Evolutionary conservation across 1,139 yeast genomes (phyloP).

Genomic region (Lodderomyces oxycetoniae): DNA sequence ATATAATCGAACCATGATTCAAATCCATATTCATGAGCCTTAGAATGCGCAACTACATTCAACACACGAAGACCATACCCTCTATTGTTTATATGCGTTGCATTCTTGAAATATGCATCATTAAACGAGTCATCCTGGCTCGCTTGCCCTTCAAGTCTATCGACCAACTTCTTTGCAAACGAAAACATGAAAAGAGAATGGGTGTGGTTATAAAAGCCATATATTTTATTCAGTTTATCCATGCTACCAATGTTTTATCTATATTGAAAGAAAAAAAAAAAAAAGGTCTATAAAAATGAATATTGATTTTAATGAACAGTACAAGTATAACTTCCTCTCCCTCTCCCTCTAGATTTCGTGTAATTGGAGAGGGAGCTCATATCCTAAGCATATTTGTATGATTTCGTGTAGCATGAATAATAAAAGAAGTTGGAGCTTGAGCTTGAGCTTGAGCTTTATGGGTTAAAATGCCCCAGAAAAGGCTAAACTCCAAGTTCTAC

Average conservation of each 20-base stretch:
- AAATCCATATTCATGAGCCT: conserved; percentile 39
- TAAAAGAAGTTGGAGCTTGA: too few relatives aligned
- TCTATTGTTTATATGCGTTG: conserved; percentile 36
- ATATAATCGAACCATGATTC: conserved; percentile 88
- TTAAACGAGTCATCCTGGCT: conserved; percentile 20
- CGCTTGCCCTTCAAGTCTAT: conserved; percentile 56
- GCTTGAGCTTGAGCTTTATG: too few relatives aligned
- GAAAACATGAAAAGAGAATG: conserved; percentile 58
- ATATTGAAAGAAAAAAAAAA: background rate
- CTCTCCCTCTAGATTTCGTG: too few relatives aligned
- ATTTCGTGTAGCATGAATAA: too few relatives aligned
- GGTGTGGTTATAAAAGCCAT: background rate
- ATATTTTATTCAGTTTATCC: background rate
- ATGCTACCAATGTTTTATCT: too few relatives aligned
- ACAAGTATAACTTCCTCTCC: too few relatives aligned
- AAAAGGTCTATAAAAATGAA: too few relatives aligned
- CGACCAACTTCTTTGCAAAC: conserved; percentile 80
- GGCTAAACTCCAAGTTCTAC: conserved; percentile 85
- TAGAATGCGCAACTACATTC: conserved; percentile 38
- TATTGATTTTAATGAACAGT: too few relatives aligned
- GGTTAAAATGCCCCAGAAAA: conserved; percentile 59
- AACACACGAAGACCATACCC: conserved; percentile 43
- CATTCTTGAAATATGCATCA: conserved; percentile 53
- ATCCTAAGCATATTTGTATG: too few relatives aligned
- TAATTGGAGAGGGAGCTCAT: too few relatives aligned